Conservation (phyloP, 345 rosid species). For the Ailanthus altissimus region DNA sequence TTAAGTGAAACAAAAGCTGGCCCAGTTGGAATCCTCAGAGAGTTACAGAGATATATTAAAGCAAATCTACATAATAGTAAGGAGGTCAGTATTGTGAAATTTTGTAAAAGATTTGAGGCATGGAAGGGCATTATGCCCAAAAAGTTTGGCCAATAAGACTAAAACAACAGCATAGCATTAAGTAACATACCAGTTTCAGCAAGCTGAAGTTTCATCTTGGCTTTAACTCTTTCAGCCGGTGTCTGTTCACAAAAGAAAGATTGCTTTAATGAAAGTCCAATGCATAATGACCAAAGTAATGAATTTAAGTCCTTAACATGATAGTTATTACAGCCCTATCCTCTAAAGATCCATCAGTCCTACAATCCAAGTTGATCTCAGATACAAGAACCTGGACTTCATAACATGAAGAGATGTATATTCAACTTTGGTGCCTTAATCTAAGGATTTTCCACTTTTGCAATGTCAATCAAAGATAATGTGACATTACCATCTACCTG, state of each 20-base stretch:
- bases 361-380: background rate
- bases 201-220: constrained; percentile 90
- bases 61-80: background rate
- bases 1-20: background rate
- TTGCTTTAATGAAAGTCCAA: background rate
- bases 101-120: background rate
- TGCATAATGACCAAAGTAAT: background rate
- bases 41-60: background rate
- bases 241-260: constrained; percentile 51
- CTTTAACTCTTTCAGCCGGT: constrained; percentile 84
- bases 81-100: background rate
- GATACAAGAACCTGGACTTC: background rate
- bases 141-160: background rate
- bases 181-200: constrained; percentile 63
- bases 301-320: background rate
- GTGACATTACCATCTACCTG: background rate
- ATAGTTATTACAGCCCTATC: background rate
- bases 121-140: background rate
- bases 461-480: background rate
- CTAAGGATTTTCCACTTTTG: background rate
- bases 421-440: background rate
- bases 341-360: constrained; percentile 5
- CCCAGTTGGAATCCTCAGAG: constrained; percentile 5
- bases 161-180: background rate
- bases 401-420: background rate